Conservation (phyloP, 257 asterid species). For the Gentiana dahurica region DNA sequence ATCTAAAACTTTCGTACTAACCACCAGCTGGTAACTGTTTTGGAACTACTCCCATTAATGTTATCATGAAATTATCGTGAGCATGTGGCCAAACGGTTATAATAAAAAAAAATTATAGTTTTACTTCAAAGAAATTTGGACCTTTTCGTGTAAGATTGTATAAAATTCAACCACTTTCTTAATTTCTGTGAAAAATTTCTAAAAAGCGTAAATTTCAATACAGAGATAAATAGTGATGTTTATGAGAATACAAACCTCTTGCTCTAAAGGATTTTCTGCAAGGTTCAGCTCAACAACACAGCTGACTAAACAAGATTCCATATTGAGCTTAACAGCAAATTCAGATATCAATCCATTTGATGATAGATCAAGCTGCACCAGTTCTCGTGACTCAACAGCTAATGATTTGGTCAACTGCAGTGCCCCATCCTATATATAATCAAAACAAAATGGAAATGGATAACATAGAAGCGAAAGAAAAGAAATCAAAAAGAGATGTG, state of each 20-base stretch:
- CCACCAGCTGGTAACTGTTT: no score
- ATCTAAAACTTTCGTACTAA: no score
- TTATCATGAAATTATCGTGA: no score
- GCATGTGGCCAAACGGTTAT: no score
- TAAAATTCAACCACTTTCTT: no score
- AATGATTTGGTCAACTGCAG: constrained; percentile 55
- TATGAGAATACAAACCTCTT: constrained; percentile 46
- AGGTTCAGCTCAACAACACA: constrained; percentile 73
- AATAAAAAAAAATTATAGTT: no score
- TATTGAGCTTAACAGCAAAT: constrained; percentile 39
- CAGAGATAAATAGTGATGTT: no score
- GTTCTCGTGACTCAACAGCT: constrained; percentile 55
- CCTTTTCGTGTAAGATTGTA: no score
- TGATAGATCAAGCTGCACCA: constrained; percentile 73
- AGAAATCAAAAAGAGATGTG: constrained; percentile 6
- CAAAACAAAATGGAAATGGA: constrained; percentile 7
- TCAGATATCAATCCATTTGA: constrained; percentile 46
- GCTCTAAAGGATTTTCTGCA: constrained; percentile 63
- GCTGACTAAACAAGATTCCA: constrained; percentile 37
- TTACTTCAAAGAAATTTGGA: no score
- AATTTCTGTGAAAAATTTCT: no score
- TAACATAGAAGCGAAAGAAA: constrained; percentile 3
- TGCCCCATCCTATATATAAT: constrained; percentile 65
- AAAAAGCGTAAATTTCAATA: no score
- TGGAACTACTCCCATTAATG: no score